Percentiles rank a stretch among this genome's conserved stretches.
These are phyloP conservation scores for Sclerotinia minor DNA, from an alignment of 2,329 filamentous ascomycete species.

Conservation along the genomic window DNA sequence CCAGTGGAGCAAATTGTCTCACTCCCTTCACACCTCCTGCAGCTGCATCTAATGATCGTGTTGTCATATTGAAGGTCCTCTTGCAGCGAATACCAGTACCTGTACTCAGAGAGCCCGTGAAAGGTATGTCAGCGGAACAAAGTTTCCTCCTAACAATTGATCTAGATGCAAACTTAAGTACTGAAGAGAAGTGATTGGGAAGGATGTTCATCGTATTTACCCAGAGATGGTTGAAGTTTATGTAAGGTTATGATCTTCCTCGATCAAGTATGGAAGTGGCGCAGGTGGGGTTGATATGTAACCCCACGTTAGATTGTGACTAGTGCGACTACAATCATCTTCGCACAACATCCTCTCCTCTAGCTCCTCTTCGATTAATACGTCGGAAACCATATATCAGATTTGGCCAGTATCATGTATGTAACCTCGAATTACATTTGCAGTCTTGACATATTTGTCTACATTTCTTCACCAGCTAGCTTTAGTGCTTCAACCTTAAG, in stretches of 20 bases:
- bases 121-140: neutral
- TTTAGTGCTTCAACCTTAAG: too few relatives aligned
- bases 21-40: constrained; percentile 4
- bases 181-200: neutral
- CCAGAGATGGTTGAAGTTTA: too few relatives aligned
- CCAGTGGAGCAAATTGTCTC: constrained; percentile 58
- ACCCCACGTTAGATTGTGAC: constrained; percentile 3
- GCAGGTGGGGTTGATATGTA: neutral
- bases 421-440: too few relatives aligned
- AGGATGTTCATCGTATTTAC: neutral
- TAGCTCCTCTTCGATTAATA: too few relatives aligned
- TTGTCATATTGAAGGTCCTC: neutral
- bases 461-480: too few relatives aligned
- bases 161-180: neutral
- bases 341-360: too few relatives aligned
- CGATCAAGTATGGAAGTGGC: constrained; percentile 3
- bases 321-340: too few relatives aligned
- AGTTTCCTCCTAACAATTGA: neutral
- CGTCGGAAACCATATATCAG: too few relatives aligned
- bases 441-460: too few relatives aligned
- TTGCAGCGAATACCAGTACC: neutral
- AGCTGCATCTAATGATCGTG: neutral
- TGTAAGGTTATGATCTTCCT: neutral
- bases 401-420: too few relatives aligned
- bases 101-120: neutral